Base-by-base conservation (phyloP, 306 rosid species). In the Cucurbita pepo region DNA sequence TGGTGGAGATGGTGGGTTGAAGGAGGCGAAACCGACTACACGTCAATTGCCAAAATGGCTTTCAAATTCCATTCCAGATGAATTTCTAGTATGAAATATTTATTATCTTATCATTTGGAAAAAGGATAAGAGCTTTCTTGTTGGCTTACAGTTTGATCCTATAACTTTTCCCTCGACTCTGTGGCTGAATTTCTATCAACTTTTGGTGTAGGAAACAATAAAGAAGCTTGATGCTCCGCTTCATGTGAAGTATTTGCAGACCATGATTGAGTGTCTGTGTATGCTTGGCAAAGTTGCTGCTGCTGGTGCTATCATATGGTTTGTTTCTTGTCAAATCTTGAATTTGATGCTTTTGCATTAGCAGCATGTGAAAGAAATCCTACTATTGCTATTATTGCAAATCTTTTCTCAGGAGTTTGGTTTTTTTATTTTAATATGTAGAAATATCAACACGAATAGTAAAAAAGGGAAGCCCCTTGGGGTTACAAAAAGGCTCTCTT, bases 261-360 rank as follows among this genome's bases (percentile, higher is more conserved):
- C 99, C 76, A 81, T 95, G 99, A 95, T 95, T 50, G 99, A 91
- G 83, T 95, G 99, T 80, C 97, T 95, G 71, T 89, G 86, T 84
- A 88, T 91, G 89, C 97, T 95, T 75, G 91, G 97, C 75, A 95
- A 95, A 91, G 91, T 91, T 81, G 97, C 97, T 9, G 97, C 99
- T 76, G 99, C 92, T 77, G 99, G 99, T 67, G 97, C 97, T 79
- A 82, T 95, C n/a, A 95, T 91, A 80, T 91, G 99, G 99, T 95
- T 78, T 54, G 92, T 80, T 79, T 8, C 80, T 82, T 76, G 57
- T 50, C 54, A 3, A 45, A 18, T 54, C 57, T 47, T 76, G 54
- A 62, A 75, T 55, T 54, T 38, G 57, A 65, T 61, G 40, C 55
- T 66, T 21, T 44, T 38, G 14, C 50, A 8, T n/a, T 44, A 9